Conservation (phyloP, 1,139 yeast genomes). For the Pneumocystis jirovecii region DNA sequence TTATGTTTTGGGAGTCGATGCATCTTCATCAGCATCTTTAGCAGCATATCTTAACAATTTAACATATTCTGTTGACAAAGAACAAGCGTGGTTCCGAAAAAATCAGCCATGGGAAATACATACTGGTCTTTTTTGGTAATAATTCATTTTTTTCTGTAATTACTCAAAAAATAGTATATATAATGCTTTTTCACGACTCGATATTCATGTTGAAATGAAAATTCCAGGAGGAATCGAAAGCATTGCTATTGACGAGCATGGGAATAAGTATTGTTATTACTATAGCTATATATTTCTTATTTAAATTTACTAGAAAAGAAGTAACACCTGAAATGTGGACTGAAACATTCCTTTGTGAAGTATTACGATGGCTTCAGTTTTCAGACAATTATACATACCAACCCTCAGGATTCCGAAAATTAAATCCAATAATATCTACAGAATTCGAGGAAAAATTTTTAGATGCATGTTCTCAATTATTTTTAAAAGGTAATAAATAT, state of each 20-base stretch:
- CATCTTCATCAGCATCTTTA: slow-evolving; percentile 44
- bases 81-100: slow-evolving; percentile 63
- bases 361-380: slow-evolving; percentile 57
- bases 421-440: slow-evolving; percentile 36
- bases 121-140: slow-evolving; percentile 44
- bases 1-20: slow-evolving; percentile 51
- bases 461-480: slow-evolving; percentile 43
- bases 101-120: slow-evolving; percentile 62
- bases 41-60: slow-evolving; percentile 65
- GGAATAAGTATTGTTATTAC: slow-evolving; percentile 29
- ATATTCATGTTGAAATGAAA: slow-evolving; percentile 53
- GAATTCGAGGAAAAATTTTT: slow-evolving; percentile 41
- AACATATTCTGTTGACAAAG: slow-evolving; percentile 42
- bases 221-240: slow-evolving; percentile 74
- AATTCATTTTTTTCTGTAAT: neutral
- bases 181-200: slow-evolving; percentile 54
- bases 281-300: slow-evolving; percentile 12
- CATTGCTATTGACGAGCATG: slow-evolving; percentile 41
- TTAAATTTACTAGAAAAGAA: slow-evolving; percentile 9
- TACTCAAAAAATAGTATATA: slow-evolving; percentile 26
- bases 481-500: slow-evolving; percentile 43
- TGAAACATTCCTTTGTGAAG: slow-evolving; percentile 63
- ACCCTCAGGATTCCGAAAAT: slow-evolving; percentile 45
- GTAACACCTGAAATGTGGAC: slow-evolving; percentile 43
- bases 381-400: slow-evolving; percentile 52